Evolutionary conservation across 441 rosid species (phyloP).

Genomic region (Adansonia gregorii): DNA sequence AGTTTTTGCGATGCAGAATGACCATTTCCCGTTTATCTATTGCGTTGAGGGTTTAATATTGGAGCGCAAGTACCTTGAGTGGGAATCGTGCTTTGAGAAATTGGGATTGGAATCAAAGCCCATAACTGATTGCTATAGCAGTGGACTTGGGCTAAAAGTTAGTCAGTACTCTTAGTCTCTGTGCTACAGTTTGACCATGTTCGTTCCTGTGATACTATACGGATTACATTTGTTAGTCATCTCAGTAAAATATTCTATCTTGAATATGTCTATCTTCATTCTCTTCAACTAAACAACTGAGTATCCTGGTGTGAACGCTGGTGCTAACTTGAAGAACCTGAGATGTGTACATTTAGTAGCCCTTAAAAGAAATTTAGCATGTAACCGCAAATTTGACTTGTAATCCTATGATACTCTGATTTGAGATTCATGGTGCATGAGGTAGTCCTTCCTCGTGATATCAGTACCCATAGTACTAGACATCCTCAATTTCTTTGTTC

Average conservation of each 20-base stretch:
- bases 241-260: not conserved
- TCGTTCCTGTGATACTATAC: not conserved
- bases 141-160: constrained; percentile 71
- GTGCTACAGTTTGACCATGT: not conserved
- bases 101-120: constrained; percentile 60
- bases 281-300: not conserved
- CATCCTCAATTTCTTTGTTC: not conserved
- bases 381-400: not conserved
- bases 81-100: constrained; percentile 77
- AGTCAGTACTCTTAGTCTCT: constrained; percentile 22
- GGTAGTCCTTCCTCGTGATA: not conserved
- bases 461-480: not conserved
- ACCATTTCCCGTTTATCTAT: constrained; percentile 76
- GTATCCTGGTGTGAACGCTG: not conserved
- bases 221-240: constrained; percentile 4
- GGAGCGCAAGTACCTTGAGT: constrained; percentile 49
- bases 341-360: constrained; percentile 2
- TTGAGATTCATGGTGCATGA: not conserved
- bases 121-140: constrained; percentile 58
- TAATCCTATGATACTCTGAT: not conserved
- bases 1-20: constrained; percentile 53
- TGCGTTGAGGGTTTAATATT: constrained; percentile 72
- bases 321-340: not conserved
- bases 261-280: not conserved
- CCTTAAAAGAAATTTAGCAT: constrained; percentile 1